These are phyloP conservation scores for Pulveroboletus ravenelii DNA, from an alignment of 768 basidiomycete species.

Conservation along the genomic window DNA sequence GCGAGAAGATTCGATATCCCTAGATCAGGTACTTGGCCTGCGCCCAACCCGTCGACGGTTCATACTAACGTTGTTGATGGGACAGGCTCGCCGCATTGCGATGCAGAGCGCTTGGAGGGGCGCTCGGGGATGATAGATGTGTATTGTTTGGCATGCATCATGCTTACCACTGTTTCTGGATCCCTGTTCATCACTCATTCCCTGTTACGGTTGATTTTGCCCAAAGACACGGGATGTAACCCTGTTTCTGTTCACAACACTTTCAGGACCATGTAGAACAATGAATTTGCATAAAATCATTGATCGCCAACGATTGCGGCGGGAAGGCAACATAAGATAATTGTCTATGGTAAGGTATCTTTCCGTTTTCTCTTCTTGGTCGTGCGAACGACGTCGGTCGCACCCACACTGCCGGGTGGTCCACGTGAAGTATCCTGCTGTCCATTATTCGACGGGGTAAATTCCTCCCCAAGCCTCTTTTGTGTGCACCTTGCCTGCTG, in stretches of 20 bases:
- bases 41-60: not conserved
- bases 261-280: constrained; percentile 26
- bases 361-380: constrained; percentile 21
- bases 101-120: constrained; percentile 90
- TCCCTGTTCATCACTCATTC: constrained; percentile 4
- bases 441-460: not conserved
- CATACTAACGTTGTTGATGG: constrained; percentile 6
- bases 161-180: constrained; percentile 1
- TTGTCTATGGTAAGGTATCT: constrained; percentile 11
- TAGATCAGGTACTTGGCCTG: constrained; percentile 72
- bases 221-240: constrained; percentile 3
- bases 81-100: constrained; percentile 74
- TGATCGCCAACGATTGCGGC: constrained; percentile 1
- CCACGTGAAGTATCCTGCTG: constrained; percentile 5
- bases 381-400: not conserved
- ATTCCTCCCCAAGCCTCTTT: not conserved
- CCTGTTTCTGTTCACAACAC: constrained; percentile 12
- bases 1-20: constrained; percentile 77
- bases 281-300: constrained; percentile 11
- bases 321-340: not conserved
- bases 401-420: not conserved
- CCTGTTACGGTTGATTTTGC: constrained; percentile 7
- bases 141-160: constrained; percentile 2
- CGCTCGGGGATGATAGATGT: constrained; percentile 43
- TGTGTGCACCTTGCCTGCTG: not conserved